A percentile compares a stretch with the other conserved stretches of the same genome.
These are phyloP conservation scores for Sugiyamaella neomexicana DNA, from an alignment of 1,139 yeast genomes.

Conservation along the genomic window DNA sequence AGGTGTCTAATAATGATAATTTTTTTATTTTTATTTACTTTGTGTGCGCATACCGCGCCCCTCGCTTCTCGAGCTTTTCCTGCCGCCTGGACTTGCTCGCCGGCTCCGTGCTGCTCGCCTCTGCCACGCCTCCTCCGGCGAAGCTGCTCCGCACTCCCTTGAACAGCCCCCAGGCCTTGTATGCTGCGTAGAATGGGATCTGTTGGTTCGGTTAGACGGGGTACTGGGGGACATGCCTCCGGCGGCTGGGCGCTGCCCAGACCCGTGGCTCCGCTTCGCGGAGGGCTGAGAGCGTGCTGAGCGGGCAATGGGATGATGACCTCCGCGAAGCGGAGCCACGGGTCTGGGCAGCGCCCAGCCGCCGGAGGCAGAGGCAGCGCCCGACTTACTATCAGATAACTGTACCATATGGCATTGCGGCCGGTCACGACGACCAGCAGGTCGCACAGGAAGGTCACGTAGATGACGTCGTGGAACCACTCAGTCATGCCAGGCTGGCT, in stretches of 20 bases:
- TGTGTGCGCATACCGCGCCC: neutral
- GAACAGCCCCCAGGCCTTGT: conserved; percentile 46
- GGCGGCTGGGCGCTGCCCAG: neutral
- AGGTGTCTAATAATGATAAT: conserved; percentile 26
- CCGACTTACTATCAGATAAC: conserved; percentile 43
- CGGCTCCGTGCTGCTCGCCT: conserved; percentile 22
- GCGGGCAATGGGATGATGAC: no score
- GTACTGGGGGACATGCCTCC: neutral
- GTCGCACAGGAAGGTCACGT: conserved; percentile 65
- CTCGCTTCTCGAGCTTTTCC: conserved; percentile 48
- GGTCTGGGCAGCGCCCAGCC: neutral
- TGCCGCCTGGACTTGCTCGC: conserved; percentile 52
- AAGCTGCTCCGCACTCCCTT: conserved; percentile 20
- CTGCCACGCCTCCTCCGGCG: conserved; percentile 30
- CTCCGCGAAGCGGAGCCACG: neutral
- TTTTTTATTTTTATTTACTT: conserved; percentile 4
- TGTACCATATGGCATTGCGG: conserved; percentile 61
- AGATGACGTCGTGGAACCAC: conserved; percentile 72
- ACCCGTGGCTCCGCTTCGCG: neutral
- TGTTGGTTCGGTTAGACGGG: conserved; percentile 3
- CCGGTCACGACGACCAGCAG: conserved; percentile 57
- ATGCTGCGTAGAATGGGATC: conserved; percentile 56
- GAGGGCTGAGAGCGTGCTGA: no score
- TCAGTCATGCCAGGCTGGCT: conserved; percentile 69
- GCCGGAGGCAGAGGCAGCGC: neutral